Evolutionary conservation across 805 yeast species (phyloP).

Genomic region (Komagataella pastoris): DNA sequence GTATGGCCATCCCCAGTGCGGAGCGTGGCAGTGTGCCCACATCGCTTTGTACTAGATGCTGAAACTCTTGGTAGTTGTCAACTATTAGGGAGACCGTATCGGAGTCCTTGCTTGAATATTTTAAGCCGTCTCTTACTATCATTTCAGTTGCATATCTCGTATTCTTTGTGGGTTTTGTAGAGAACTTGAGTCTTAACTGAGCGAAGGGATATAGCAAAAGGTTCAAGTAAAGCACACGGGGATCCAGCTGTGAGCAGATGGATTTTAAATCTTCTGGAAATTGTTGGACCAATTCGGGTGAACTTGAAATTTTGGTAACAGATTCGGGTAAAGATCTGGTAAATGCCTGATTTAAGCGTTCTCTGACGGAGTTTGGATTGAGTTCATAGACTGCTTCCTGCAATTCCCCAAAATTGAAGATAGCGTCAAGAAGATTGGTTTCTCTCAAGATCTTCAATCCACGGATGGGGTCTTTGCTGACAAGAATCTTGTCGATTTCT

Average conservation of each 20-base stretch:
- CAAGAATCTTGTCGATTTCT: slow-evolving; percentile 69
- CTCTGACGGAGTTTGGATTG: slow-evolving; percentile 8
- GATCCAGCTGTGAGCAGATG: neutral
- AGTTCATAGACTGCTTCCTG: slow-evolving; percentile 9
- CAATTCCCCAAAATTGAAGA: slow-evolving; percentile 34
- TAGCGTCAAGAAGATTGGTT: slow-evolving; percentile 39
- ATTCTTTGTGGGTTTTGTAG: slow-evolving; percentile 20
- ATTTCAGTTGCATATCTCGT: slow-evolving; percentile 27
- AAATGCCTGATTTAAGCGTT: slow-evolving; percentile 4
- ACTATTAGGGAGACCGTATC: slow-evolving; percentile 35
- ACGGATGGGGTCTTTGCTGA: slow-evolving; percentile 43
- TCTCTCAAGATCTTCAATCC: slow-evolving; percentile 49
- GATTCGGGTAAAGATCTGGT: neutral
- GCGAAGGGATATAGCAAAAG: slow-evolving; percentile 38
- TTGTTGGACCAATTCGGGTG: slow-evolving; percentile 9
- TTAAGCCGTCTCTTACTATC: slow-evolving; percentile 57
- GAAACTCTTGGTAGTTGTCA: slow-evolving; percentile 15
- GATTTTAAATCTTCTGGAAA: slow-evolving; percentile 2
- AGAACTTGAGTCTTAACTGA: slow-evolving; percentile 16
- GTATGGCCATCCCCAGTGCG: slow-evolving; percentile 45
- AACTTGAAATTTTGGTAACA: slow-evolving; percentile 7
- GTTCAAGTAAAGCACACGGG: slow-evolving; percentile 28
- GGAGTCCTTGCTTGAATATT: slow-evolving; percentile 44
- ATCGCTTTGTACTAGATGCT: slow-evolving; percentile 13
- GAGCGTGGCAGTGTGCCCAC: slow-evolving; percentile 28